Percentiles rank a stretch among this genome's conserved stretches.
Evolutionary conservation across 2,329 filamentous ascomycete species (phyloP).

Genomic region (Clonostachys byssicola): DNA sequence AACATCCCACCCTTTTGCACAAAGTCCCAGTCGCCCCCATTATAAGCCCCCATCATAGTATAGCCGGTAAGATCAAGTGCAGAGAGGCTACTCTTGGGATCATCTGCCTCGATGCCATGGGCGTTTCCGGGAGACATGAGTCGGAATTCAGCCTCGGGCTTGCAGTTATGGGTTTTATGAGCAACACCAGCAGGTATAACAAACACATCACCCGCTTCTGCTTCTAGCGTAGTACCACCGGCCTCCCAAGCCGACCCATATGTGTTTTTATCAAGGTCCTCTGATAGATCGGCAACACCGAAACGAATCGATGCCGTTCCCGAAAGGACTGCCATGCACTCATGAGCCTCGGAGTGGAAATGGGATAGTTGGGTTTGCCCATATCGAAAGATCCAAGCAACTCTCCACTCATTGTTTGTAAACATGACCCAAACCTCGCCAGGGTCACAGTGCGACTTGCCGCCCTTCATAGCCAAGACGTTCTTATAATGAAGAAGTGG

Average conservation of each 20-base stretch:
- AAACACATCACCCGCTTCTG: conserved; percentile 47
- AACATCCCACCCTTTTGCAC: conserved; percentile 32
- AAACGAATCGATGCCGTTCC: conserved; percentile 45
- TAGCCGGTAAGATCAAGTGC: conserved; percentile 19
- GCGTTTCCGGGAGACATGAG: conserved; percentile 36
- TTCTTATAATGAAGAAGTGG: conserved; percentile 45
- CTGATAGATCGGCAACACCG: conserved; percentile 39
- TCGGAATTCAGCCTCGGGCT: conserved; percentile 16
- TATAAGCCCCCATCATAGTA: conserved; percentile 38
- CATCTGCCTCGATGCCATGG: conserved; percentile 21
- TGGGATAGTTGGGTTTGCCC: conserved; percentile 45
- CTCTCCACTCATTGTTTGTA: conserved; percentile 39
- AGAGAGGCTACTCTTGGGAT: conserved; percentile 23
- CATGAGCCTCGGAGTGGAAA: conserved; percentile 49
- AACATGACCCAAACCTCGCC: conserved; percentile 34
- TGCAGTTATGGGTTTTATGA: conserved; percentile 41
- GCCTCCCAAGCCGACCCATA: conserved; percentile 28
- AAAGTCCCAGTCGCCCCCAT: conserved; percentile 23
- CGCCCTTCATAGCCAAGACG: conserved; percentile 22
- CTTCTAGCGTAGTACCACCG: conserved; percentile 40
- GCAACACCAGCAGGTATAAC: conserved; percentile 50
- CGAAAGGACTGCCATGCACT: conserved; percentile 48
- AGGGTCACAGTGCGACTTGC: conserved; percentile 21
- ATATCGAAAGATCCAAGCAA: conserved; percentile 52
- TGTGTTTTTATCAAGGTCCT: conserved; percentile 27